A percentile compares a stretch with the other conserved stretches of the same genome.
Evolutionary conservation across 2,329 filamentous ascomycete species (phyloP).

Genomic region (Nannizzia gypsea): DNA sequence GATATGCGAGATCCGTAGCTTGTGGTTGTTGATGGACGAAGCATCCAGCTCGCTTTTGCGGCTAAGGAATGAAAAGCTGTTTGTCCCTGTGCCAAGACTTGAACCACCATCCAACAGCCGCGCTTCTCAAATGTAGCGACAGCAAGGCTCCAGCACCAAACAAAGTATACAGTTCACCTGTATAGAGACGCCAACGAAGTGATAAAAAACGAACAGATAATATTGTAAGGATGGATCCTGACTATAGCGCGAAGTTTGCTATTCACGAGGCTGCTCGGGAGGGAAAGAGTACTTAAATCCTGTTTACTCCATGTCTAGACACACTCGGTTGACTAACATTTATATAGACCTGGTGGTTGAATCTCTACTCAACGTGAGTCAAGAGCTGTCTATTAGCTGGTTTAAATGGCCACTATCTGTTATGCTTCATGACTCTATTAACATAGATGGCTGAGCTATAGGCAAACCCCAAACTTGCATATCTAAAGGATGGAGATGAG

Average conservation of each 20-base stretch:
- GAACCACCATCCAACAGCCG: not conserved
- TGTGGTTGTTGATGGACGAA: not conserved
- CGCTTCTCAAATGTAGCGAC: not conserved
- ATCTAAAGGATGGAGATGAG: conserved; percentile 68
- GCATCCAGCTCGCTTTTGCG: not conserved
- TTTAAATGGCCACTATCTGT: conserved; percentile 7
- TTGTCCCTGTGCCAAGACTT: not conserved
- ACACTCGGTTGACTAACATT: conserved; percentile 17
- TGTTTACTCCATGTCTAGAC: not conserved
- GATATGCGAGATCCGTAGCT: not conserved
- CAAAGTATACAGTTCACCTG: not conserved
- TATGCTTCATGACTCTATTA: not conserved
- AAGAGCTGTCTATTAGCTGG: conserved; percentile 18
- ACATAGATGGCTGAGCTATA: conserved; percentile 24
- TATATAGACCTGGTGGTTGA: conserved; percentile 55
- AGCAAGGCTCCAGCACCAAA: not conserved
- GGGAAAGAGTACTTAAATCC: conserved; percentile 54
- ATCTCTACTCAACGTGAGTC: conserved; percentile 55
- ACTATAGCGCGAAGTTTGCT: conserved; percentile 54
- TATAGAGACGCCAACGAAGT: not conserved
- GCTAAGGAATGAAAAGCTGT: not conserved
- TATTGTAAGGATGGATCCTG: conserved; percentile 25
- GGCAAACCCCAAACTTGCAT: conserved; percentile 68
- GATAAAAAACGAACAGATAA: not conserved
- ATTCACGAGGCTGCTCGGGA: conserved; percentile 81